Evolutionary conservation across 108 stramenopile species (phyloP), one percentile per base, ranked within the genome.

Genomic region (Cyclotella sp.): DNA sequence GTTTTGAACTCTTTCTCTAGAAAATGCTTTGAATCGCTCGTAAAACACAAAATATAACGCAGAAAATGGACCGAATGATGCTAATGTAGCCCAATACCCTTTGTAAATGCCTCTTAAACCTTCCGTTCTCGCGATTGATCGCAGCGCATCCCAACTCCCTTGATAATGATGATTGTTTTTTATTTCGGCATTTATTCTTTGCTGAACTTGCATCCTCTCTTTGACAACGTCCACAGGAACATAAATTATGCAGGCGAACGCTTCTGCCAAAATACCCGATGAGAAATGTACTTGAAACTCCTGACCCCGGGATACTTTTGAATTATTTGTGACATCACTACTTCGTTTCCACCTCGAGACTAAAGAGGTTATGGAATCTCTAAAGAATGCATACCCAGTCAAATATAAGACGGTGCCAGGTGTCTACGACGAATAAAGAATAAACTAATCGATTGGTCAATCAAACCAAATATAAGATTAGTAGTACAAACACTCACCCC

Each of bases 221-320:
- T 99, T 99, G 8, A 98, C 84, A 27, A 99, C 99, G 81, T 99
- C 99, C 9, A 98, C 95, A 5, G 99, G 99, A 15, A 99, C 97
- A 67, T 94, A 99, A 41, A 99, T 74, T 15, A 98, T 74, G 82
- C 99, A 99, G 34, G 97, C 92, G 22, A 97, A 62, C 10, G 93
- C 78, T 88, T 96, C 97, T 28, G 96, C 96, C 18, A 94, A 47
- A 81, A 98, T 81, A 8, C 96, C 96, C 6, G 85, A 62, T 21
- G 81, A 30, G 68, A 96, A 93, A 83, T 94, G 92, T 46, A 91
- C 70, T 0, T 53, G 63, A 73, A 91, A 91, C 27, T 85, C 86
- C 60, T 73, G 65, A 15, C 43, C 68, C 43, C 60, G 63, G 21
- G 64, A 61, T 15, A 65, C 39, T 34, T 28, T 30, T 19, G 53